A percentile compares a stretch with the other conserved stretches of the same genome.
These are phyloP conservation scores for Purpureocillium lavendulum DNA, from an alignment of 2,329 filamentous ascomycete species.

Conservation along the genomic window DNA sequence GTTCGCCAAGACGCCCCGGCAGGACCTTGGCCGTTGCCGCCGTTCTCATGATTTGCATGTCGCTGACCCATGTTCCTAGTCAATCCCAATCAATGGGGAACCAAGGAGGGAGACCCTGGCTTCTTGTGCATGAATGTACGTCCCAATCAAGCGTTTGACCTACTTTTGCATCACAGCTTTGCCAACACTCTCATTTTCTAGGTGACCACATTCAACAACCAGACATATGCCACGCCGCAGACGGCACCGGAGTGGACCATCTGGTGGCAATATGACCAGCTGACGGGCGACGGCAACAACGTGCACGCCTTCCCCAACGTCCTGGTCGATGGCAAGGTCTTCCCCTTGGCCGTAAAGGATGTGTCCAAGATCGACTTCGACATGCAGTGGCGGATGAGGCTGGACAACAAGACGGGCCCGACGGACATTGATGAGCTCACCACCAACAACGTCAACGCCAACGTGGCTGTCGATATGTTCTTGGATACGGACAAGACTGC, in stretches of 20 bases:
- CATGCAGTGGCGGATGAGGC: constrained; percentile 39
- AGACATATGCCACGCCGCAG: constrained; percentile 35
- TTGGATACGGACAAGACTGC: constrained; percentile 34
- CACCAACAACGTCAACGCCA: constrained; percentile 35
- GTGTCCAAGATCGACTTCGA: constrained; percentile 33
- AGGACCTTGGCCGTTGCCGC: not conserved
- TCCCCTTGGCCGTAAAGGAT: constrained; percentile 32
- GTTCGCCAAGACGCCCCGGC: not conserved
- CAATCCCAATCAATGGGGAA: constrained; percentile 49
- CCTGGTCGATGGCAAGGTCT: constrained; percentile 31
- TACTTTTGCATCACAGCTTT: no score
- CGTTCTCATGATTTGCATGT: not conserved
- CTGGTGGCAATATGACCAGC: constrained; percentile 43
- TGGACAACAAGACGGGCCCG: constrained; percentile 28
- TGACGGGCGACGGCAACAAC: constrained; percentile 19
- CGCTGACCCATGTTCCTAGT: constrained; percentile 24
- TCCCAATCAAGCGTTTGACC: no score
- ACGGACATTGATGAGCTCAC: constrained; percentile 24
- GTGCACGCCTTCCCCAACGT: constrained; percentile 50
- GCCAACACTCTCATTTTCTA: constrained; percentile 10
- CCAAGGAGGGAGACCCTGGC: constrained; percentile 26
- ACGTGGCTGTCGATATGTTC: constrained; percentile 53
- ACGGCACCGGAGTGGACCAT: constrained; percentile 40
- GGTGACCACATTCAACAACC: constrained; percentile 41
- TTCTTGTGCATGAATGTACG: constrained; percentile 45